phyloP scores from a whole-genome alignment of 225 moss, liverwort and hornwort species.

The Marchantia paleacea region DNA sequence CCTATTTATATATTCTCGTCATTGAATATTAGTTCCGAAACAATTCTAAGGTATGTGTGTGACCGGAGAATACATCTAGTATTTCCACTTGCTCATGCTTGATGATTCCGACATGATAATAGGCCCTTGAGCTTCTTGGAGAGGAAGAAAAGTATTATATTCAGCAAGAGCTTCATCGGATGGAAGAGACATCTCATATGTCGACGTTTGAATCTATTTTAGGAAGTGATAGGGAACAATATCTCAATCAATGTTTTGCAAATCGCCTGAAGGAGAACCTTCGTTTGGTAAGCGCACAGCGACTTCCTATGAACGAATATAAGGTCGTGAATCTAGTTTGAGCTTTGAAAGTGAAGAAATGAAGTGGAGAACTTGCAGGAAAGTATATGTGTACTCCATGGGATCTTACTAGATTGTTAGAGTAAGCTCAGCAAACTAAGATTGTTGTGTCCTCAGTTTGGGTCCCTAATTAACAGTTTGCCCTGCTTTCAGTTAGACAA shows the following conservation, averaged over 20 bases:
- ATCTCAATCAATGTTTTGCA: constrained; percentile 41
- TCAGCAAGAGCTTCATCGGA: constrained; percentile 54
- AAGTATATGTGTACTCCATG: no score
- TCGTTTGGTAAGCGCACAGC: constrained; percentile 34
- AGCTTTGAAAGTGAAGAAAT: no score
- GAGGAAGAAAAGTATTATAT: constrained; percentile 56
- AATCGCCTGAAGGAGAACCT: constrained; percentile 47
- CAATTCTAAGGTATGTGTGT: not conserved
- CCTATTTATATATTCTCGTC: not conserved
- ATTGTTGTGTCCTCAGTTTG: no score
- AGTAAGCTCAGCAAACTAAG: no score
- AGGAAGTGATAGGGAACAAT: constrained; percentile 49
- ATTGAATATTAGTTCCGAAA: not conserved
- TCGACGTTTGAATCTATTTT: constrained; percentile 25
- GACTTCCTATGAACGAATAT: no score
- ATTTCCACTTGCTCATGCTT: not conserved
- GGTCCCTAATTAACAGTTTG: no score
- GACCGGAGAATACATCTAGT: not conserved
- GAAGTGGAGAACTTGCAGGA: no score
- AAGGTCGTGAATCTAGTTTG: no score
- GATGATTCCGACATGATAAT: not conserved
- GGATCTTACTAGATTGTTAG: no score
- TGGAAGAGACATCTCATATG: constrained; percentile 34
- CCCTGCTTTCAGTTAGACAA: no score
- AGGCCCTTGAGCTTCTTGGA: constrained; percentile 49